Percentiles rank a stretch among this genome's conserved stretches.
Conservation (phyloP, 176 grass and related monocot species). For the Melocanna baccifera region DNA sequence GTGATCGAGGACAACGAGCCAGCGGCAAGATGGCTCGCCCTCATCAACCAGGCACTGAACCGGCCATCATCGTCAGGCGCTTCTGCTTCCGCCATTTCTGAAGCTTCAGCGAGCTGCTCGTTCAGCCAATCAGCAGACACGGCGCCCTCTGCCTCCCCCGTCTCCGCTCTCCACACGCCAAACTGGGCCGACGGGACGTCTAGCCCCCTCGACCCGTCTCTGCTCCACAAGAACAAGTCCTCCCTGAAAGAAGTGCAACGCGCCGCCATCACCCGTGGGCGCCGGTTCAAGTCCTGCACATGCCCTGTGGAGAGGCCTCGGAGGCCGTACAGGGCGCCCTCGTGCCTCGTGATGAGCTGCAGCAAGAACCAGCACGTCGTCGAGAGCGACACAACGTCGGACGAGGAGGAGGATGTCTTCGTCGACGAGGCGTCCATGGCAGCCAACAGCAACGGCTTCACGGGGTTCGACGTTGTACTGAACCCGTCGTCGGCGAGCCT, state of each 20-base stretch:
- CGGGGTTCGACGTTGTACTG: not conserved
- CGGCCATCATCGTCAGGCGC: conserved; percentile 15
- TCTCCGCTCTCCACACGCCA: conserved; percentile 21
- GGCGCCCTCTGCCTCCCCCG: not conserved
- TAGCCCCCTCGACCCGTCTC: conserved; percentile 24
- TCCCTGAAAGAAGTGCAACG: conserved; percentile 49
- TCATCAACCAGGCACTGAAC: conserved; percentile 91
- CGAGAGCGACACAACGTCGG: conserved; percentile 40
- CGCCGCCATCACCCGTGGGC: conserved; percentile 41
- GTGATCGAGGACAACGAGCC: conserved; percentile 91
- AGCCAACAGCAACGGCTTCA: not conserved
- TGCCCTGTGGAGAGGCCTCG: conserved; percentile 33
- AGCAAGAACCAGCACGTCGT: conserved; percentile 20
- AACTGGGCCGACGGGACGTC: not conserved
- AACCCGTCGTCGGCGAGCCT: not conserved
- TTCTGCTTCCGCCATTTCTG: not conserved
- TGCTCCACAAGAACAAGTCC: conserved; percentile 33
- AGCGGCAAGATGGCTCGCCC: conserved; percentile 72
- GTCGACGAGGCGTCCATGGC: conserved; percentile 19
- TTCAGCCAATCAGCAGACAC: conserved; percentile 18
- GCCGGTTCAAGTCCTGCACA: conserved; percentile 62
- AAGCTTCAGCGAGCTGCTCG: conserved; percentile 2
- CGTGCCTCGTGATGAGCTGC: conserved; percentile 60
- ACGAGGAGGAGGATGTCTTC: conserved; percentile 20
- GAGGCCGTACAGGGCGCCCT: conserved; percentile 35